Base-by-base conservation (phyloP, 345 rosid genomes). In the Bruguiera gymnorhiza region DNA sequence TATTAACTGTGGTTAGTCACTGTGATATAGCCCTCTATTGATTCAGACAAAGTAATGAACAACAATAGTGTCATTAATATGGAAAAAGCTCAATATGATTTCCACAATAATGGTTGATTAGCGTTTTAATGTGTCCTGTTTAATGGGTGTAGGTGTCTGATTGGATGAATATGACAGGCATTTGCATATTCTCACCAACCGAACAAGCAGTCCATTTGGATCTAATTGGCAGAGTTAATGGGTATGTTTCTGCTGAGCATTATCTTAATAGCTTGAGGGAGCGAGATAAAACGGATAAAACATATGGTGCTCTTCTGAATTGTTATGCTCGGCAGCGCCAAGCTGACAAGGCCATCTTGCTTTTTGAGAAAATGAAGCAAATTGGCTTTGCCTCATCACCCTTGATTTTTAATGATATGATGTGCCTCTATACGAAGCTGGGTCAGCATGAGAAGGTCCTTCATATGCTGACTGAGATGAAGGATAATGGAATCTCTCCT, bases 181-280 rank as follows among this genome's bases (percentile, higher is more conserved):
- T 84, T 53, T 89, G 89, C 76, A 65, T 75, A 4, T 86, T 88
- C 72, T 81, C 96, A 3, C 78, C 91, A 6, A 43, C 68, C n/a
- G 96, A 91, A 29, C 94, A 85, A 65, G 98, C 98, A 2, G 90
- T 94, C 75, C 93, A 85, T 67, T 70, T 94, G 65, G 91, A 91
- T 79, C 81, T 94, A 70, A 84, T 91, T 6, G 97, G 96, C 23
- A 83, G 84, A 75, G 96, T 89, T 39, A 84, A 70, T 21, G 97
- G 95, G 53, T 83, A 86, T 62, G 56, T 72, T 18, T 70, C 85
- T 32, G 97, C 98, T 0, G 97, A 91, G 83, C 78, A 60, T 57
- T 94, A 94, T 76, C 91, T 94, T 61, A 67, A 68, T 18, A 78
- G 56, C 67, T 78, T 94, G 65, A 82, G 75, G 82, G 91, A 89